A percentile compares a stretch with the other conserved stretches of the same genome.
Conservation (phyloP, 768 basidiomycete species). For the Trametes punicea region DNA sequence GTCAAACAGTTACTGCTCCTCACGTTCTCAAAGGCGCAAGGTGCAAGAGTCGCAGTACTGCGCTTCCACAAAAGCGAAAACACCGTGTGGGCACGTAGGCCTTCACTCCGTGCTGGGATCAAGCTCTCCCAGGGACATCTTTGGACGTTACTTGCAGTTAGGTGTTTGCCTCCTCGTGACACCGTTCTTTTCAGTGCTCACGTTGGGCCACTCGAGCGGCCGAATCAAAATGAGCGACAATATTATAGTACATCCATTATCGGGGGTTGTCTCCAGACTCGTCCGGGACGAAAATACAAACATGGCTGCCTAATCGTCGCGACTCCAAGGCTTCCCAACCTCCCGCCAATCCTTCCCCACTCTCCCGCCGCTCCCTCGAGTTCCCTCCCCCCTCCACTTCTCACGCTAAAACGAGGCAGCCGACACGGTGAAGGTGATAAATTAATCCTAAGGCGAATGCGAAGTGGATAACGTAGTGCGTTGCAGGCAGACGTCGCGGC, state of each 20-base stretch:
- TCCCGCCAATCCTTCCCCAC: not conserved
- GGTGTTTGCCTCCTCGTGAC: too few relatives aligned
- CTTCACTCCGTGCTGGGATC: too few relatives aligned
- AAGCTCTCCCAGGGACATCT: too few relatives aligned
- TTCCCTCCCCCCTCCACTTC: not conserved
- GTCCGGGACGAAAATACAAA: slow-evolving; percentile 15
- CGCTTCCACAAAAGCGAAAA: too few relatives aligned
- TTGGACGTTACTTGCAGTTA: too few relatives aligned
- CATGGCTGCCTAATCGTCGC: not conserved
- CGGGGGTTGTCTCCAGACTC: slow-evolving; percentile 6
- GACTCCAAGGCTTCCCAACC: not conserved
- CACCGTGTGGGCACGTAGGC: too few relatives aligned
- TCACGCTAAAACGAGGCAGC: not conserved
- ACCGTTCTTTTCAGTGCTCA: too few relatives aligned
- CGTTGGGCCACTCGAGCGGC: too few relatives aligned
- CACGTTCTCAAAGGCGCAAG: too few relatives aligned
- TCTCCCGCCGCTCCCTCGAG: not conserved
- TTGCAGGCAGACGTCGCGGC: slow-evolving; percentile 5
- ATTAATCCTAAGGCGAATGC: not conserved
- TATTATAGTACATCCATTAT: not conserved
- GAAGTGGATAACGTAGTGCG: not conserved
- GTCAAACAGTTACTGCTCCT: too few relatives aligned
- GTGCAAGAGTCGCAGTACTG: too few relatives aligned
- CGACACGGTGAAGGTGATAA: slow-evolving; percentile 12
- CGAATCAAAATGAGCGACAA: not conserved